Base-by-base conservation (phyloP, 1,284 basidiomycete genomes). In the Irpex sp. region DNA sequence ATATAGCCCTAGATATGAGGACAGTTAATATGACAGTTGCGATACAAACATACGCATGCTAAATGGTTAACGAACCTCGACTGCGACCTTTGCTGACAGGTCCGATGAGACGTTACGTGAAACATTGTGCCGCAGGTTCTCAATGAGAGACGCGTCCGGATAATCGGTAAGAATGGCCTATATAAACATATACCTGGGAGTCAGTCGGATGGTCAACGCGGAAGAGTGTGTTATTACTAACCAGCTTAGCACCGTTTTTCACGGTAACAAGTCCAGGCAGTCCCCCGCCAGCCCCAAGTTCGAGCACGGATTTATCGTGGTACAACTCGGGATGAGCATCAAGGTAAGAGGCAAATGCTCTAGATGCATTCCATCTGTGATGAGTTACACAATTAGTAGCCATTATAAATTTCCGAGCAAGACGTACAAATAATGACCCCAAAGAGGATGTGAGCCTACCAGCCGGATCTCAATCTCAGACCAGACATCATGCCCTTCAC, bases 231-330 rank as follows among this genome's bases (percentile, higher is more conserved):
- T 26, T n/a, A 47, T 11, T 11, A 71, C 77, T 13, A 21, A 87
- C 89, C 68, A 80, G 81, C 39, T 73, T 70, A 0, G 93, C 93
- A 0, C 88, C 90, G 60, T 88, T 88, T 46, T 89, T 81, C 0
- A 82, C 85, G 0, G 87, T 79, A 0, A 94, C 84, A 11, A 98
- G 79, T 1, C 91, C 88, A 0, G 97, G 97, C 15, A 98, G 78
- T 0, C 89, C 96, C 1, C 94, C 95, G 0, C 95, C 97, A 0
- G 97, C 97, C 0, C 97, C 97, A 0, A 98, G 85, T 74, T 99
- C 97, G 1, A 98, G 79, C 0, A 98, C 87, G 33, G 74, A 77
- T 15, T 73, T 74, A 47, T 75, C 72, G 1, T 65, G 67, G 60
- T 83, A 85, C 0, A 88, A 62, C 0, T 81, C 74, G 0, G 70